Base-by-base conservation (phyloP, 2,329 filamentous ascomycete species). In the Penicillium brasilianum region DNA sequence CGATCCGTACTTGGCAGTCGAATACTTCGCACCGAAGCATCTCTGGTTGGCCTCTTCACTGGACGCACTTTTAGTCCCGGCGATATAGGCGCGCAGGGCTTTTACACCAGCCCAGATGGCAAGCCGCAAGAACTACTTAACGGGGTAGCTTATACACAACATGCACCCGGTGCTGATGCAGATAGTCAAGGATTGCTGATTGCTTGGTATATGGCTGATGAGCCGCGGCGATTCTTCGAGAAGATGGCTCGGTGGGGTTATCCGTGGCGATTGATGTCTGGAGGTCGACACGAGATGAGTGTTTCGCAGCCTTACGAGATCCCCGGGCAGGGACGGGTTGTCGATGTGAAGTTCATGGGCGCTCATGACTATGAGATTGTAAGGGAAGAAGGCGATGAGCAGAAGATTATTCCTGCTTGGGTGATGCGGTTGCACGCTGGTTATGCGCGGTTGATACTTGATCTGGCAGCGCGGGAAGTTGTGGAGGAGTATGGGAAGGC, bases 311-410 rank as follows among this genome's bases (percentile, higher is more conserved):
- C 65, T 18, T 73, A 69, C 52, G 56, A 57, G 4, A 53, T 59
- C 0, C 60, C 60, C 2, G 66, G 61, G 2, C 22, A 54, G 1
- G 58, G 57, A n/a, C 28, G 32, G 20, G 60, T 68, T 14, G 68
- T 74, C 10, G 70, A 74, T 48, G 67, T 74, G n/a, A 52, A 71
- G 6, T 71, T 72, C 56, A 55, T 67, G 6, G 66, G 55, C 10
- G 66, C 70, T 30, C 71, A 74, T 66, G 69, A 72, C 20, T 74
- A 73, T 56, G 68, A 71, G 56, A 14, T 71, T 50, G 41, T 73
- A 0, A 20, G 48, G 2, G 55, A 41, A 4, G 69, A 73, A 30
- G 67, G 69, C 1, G 59, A 30, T 18, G 41, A 14, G 0, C 70
- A 74, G 62, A 73, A 74, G 61, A 52, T 57, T 8, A 61, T 73